These are phyloP conservation scores for Amesomyces nigricolor DNA, from an alignment of 2,329 filamentous ascomycete genomes.

Conservation along the genomic window DNA sequence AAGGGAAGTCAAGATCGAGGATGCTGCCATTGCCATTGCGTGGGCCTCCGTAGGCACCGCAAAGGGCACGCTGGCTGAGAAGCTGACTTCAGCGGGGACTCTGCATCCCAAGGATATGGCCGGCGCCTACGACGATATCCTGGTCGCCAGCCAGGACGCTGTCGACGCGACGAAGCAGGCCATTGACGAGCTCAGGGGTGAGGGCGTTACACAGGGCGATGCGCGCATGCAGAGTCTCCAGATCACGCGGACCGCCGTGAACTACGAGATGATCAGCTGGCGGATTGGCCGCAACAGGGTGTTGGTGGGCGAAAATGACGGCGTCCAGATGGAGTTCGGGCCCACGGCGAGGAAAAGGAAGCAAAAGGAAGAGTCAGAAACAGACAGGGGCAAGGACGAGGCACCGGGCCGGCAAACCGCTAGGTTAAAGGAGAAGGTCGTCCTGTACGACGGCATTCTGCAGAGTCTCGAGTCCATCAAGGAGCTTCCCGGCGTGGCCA, in stretches of 20 bases:
- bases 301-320: slow-evolving; percentile 76
- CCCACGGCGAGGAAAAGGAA: slow-evolving; percentile 40
- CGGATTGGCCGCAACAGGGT: slow-evolving; percentile 88
- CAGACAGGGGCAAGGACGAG: slow-evolving; percentile 48
- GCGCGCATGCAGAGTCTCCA: slow-evolving; percentile 85
- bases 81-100: slow-evolving; percentile 40
- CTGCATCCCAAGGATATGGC: slow-evolving; percentile 62
- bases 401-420: slow-evolving; percentile 70
- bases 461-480: slow-evolving; percentile 88
- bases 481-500: slow-evolving; percentile 82
- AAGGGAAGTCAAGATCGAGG: slow-evolving; percentile 80
- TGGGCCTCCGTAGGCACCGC: slow-evolving; percentile 63
- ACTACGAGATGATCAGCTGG: slow-evolving; percentile 92
- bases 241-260: slow-evolving; percentile 86
- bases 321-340: slow-evolving; percentile 53
- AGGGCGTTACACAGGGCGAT: slow-evolving; percentile 80
- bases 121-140: slow-evolving; percentile 82
- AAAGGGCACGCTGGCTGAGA: slow-evolving; percentile 44
- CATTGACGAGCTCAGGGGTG: slow-evolving; percentile 80
- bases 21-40: slow-evolving; percentile 83
- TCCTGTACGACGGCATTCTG: slow-evolving; percentile 84
- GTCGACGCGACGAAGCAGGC: slow-evolving; percentile 90
- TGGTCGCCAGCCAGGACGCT: slow-evolving; percentile 86
- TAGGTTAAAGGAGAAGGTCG: slow-evolving; percentile 77
- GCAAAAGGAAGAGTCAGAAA: slow-evolving; percentile 37